Evolutionary conservation across 2,329 filamentous ascomycete species (phyloP).

Genomic region (Pyrenophora tritici-repentis): DNA sequence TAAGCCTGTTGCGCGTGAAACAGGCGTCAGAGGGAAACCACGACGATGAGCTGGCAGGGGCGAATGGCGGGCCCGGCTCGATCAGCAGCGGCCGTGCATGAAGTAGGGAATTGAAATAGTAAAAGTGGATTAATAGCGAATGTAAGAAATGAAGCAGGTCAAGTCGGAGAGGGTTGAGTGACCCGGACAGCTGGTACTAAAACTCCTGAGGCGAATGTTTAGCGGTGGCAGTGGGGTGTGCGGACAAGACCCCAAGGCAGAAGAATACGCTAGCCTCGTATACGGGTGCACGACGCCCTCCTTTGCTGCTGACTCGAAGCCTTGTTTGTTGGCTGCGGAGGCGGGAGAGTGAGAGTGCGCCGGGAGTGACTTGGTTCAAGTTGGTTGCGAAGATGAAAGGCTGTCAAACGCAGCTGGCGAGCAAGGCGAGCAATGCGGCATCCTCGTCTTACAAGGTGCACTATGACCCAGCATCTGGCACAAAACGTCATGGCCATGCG

Average conservation of each 20-base stretch:
- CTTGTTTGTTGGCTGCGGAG: constrained; percentile 2
- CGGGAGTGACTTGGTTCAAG: no score
- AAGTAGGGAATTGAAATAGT: neutral
- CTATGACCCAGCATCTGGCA: constrained; percentile 1
- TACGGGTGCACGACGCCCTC: constrained; percentile 15
- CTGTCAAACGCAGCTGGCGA: neutral
- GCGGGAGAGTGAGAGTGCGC: neutral
- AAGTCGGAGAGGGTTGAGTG: constrained; percentile 1
- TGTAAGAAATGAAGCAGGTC: constrained; percentile 17
- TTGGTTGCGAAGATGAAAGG: neutral
- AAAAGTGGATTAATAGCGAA: constrained; percentile 13
- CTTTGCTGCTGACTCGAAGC: constrained; percentile 11
- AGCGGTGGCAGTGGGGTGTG: constrained; percentile 13
- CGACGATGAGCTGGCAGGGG: constrained; percentile 26
- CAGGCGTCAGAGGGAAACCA: constrained; percentile 16
- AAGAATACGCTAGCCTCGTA: constrained; percentile 21
- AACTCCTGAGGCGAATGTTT: constrained; percentile 22
- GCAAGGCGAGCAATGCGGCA: constrained; percentile 3
- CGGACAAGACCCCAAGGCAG: constrained; percentile 7
- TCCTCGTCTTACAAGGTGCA: constrained; percentile 10
- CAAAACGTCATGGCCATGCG: constrained; percentile 14
- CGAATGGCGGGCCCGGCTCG: constrained; percentile 15
- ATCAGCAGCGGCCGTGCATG: constrained; percentile 12
- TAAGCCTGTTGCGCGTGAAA: constrained; percentile 24
- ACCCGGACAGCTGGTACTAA: constrained; percentile 10